Percentiles rank a stretch among this genome's conserved stretches.
Evolutionary conservation across 106 monocot genomes (phyloP).

Genomic region (Vanilla planifolia): DNA sequence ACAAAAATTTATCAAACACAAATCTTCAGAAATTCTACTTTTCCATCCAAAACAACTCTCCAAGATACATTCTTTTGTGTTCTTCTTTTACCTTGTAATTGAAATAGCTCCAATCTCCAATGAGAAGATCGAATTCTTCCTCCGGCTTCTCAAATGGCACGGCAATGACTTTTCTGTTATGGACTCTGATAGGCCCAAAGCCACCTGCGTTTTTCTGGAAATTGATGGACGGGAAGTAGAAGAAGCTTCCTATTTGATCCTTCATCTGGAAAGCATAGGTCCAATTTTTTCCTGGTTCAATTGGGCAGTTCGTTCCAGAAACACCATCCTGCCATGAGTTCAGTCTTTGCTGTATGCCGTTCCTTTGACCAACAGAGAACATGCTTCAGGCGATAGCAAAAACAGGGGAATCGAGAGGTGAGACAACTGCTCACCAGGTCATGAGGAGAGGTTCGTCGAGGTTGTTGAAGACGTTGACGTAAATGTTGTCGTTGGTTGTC

Average conservation of each 20-base stretch:
- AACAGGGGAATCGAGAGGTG: too few species aligned
- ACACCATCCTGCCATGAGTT: constrained; percentile 24
- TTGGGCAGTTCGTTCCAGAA: constrained; percentile 26
- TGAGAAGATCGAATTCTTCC: constrained; percentile 28
- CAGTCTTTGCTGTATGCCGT: constrained; percentile 19
- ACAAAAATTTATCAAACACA: too few species aligned
- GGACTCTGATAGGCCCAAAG: constrained; percentile 26
- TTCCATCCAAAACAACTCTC: too few species aligned
- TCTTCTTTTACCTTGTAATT: constrained; percentile 6
- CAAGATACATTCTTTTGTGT: background rate
- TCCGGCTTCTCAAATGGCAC: constrained; percentile 18
- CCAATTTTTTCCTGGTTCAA: constrained; percentile 28
- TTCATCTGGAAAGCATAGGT: constrained; percentile 21
- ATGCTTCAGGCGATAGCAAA: too few species aligned
- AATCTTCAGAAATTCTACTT: too few species aligned
- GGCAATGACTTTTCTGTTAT: constrained; percentile 24
- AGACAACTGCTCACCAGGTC: constrained; percentile 6
- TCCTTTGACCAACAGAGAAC: too few species aligned
- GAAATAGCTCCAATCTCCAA: constrained; percentile 24
- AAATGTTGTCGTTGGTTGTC: constrained; percentile 11
- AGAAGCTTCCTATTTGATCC: constrained; percentile 43
- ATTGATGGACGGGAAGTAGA: constrained; percentile 28
- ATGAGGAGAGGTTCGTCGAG: constrained; percentile 15
- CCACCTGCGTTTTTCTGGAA: constrained; percentile 30
- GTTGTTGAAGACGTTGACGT: constrained; percentile 17